Base-by-base conservation (phyloP, 2,329 filamentous ascomycete genomes). In the Paraphaeosphaeria sporulosa region DNA sequence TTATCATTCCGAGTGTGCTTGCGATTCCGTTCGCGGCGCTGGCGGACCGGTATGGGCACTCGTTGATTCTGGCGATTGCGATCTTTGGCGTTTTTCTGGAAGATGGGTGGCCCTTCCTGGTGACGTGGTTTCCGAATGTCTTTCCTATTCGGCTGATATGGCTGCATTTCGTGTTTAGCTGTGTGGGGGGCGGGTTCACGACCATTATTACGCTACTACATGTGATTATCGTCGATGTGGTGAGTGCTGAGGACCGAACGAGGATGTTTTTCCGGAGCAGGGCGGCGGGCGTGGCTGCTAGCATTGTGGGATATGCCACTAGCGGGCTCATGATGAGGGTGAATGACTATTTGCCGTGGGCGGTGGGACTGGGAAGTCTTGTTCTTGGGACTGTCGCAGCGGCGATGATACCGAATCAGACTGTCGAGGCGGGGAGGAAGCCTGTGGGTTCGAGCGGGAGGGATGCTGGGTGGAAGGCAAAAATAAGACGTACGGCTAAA, bases 11-110 rank as follows among this genome's bases (percentile, higher is more conserved):
- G 6, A 65, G 62, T 15, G 52, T 69, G 8, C 58, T 69, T 6
- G 62, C 62, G 2, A 65, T 69, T 25, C 67, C 67, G 0, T 69
- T 69, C 23, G 65, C 65, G 8, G 62, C 62, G 38, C 56, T 69
- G 1, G 67, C 67, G 9, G 67, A 69, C 43, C 60, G 62, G 2
- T 58, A 59, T 43, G 67, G 67, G 1, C 67, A 69, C 34, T 60
- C 59, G 1, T 25, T 61, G 4, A 62, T 69, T 19, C 52, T 69
- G 6, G 61, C 59, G 0, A 30, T 69, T 44, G 67, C 67, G 1
- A 32, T 69, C 6, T 63, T 66, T 21, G 67, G 67, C 32, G 46
- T 63, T 0, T 59, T 65, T 15, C 51, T 66, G 6, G 64, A 66
- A 47, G 64, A 67, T 12, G 55, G 49, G 0, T 67, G 62, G 57